Evolutionary conservation across 106 monocot species (phyloP).

Genomic region (Vanilla planifolia): DNA sequence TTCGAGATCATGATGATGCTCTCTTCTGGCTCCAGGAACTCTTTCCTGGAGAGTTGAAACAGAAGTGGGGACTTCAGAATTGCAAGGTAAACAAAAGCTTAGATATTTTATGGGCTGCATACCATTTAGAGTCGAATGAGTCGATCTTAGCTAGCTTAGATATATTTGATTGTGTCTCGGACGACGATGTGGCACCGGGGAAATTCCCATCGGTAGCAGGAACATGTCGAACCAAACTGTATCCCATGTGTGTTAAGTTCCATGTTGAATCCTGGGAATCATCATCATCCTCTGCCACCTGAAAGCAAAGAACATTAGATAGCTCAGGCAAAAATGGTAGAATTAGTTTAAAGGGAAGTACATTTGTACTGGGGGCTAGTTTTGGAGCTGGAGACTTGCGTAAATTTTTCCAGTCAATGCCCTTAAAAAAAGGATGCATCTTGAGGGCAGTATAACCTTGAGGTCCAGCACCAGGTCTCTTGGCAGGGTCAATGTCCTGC

Average conservation of each 20-base stretch:
- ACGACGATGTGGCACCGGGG: slow-evolving; percentile 50
- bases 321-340: neutral
- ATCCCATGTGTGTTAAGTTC: slow-evolving; percentile 58
- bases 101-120: neutral
- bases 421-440: slow-evolving; percentile 83
- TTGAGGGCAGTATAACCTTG: slow-evolving; percentile 78
- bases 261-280: slow-evolving; percentile 52
- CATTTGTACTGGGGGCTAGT: slow-evolving; percentile 54
- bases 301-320: slow-evolving; percentile 17
- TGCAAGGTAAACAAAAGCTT: neutral
- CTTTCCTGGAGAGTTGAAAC: no score
- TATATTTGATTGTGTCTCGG: slow-evolving; percentile 51
- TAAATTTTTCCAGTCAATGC: slow-evolving; percentile 78
- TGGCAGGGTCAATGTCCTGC: slow-evolving; percentile 79
- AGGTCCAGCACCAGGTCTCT: slow-evolving; percentile 81
- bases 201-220: slow-evolving; percentile 25
- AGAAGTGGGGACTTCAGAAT: neutral
- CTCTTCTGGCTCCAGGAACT: slow-evolving; percentile 88
- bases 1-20: slow-evolving; percentile 83
- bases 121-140: slow-evolving; percentile 99
- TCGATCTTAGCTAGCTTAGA: slow-evolving; percentile 79
- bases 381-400: slow-evolving; percentile 52
- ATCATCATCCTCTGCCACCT: slow-evolving; percentile 53
- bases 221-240: slow-evolving; percentile 23
- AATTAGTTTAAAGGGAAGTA: slow-evolving; percentile 14